Evolutionary conservation across 2,329 filamentous ascomycete species (phyloP), one percentile per base, ranked within the genome.

Genomic region (Botryosphaeria dothidea): DNA sequence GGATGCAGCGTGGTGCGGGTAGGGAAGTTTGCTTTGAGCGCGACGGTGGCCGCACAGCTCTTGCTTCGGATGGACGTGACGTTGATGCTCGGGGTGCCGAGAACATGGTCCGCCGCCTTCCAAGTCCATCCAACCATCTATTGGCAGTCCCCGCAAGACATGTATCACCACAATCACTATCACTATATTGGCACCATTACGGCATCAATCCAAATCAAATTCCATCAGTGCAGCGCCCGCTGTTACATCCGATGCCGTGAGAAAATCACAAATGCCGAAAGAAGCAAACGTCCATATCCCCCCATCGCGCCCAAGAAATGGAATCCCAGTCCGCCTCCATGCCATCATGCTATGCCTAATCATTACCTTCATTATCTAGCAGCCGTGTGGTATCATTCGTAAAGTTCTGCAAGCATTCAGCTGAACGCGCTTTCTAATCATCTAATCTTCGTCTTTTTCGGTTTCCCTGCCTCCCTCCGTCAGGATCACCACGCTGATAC

Each of bases 401-500:
- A n/a, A 46, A 60, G 38, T 34, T 41, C 7, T 25, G 52, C 52
- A 27, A 19, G n/a, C 23, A 23, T 23, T 11, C 25, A 15, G 25
- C 13, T 4, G 17, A 7, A 23, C 19, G 38, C 19, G 41, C 38
- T 7, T 46, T 43, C 56, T 31, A 34, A 9, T 15, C 25, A 7
- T 46, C 41, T 60, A 64, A 15, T 56, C 62, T 38, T 64, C 79
- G 71, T 83, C 79, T 63, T 79, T 79, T 58, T 82, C 80, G 68
- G 82, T 79, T 66, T 76, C 71, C 66, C 79, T 79, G 63, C 78
- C 75, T 7, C 79, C 77, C 66, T 81, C 77, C 0, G 79, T 81
- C 63, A 92, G 77, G 64, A 93, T 90, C 45, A 92, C 87, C 45
- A 92, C 90, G 54, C 87, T 90, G 62, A 92, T 75, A 38, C 88